Base-by-base conservation (phyloP, 2,329 filamentous ascomycete genomes). In the Alternaria sp. region DNA sequence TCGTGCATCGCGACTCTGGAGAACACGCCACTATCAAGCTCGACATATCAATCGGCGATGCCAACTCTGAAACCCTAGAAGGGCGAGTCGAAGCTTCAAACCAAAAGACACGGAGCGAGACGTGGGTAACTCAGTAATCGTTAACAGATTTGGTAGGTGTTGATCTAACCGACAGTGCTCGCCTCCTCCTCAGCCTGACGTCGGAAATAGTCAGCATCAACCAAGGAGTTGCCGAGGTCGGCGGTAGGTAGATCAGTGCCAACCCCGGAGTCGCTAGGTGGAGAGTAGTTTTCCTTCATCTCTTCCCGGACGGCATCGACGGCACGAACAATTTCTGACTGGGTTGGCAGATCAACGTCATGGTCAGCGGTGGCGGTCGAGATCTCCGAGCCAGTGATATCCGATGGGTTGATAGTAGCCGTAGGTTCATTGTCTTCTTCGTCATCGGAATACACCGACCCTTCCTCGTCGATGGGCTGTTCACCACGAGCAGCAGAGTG, bases 221-320 rank as follows among this genome's bases (percentile, higher is more conserved):
- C 66, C 24, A 70, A 65, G 24, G 69, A 65, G 20, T 67, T 61
- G 1, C 60, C 67, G 26, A 75, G 54, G 1, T 61, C 69, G 12
- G 74, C 75, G 14, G 76, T 79, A 7, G 76, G 70, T 7, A 78
- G 24, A 61, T 80, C 79, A 1, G 74, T 75, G 16, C 78, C 78
- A 24, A 80, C 66, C 14, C 75, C 78, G 6, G 76, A 79, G 54
- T 80, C 78, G 44, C 67, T 73, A 5, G 72, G 74, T 3, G 68
- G 57, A 34, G 66, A 61, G 22, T 68, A 70, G 42, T 69, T 63
- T 16, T 66, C 67, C 54, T 74, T 70, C 66, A 73, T 67, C 39
- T 78, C 70, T 7, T 67, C 67, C 22, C 67, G 72, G 8, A 75
- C 74, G 1, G 68, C 71, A 34, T 75, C 69, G 7, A 75, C 71